A percentile compares a stretch with the other conserved stretches of the same genome.
Evolutionary conservation across 177 flowering plant genomes (phyloP).

Genomic region (Vitis hybrid): DNA sequence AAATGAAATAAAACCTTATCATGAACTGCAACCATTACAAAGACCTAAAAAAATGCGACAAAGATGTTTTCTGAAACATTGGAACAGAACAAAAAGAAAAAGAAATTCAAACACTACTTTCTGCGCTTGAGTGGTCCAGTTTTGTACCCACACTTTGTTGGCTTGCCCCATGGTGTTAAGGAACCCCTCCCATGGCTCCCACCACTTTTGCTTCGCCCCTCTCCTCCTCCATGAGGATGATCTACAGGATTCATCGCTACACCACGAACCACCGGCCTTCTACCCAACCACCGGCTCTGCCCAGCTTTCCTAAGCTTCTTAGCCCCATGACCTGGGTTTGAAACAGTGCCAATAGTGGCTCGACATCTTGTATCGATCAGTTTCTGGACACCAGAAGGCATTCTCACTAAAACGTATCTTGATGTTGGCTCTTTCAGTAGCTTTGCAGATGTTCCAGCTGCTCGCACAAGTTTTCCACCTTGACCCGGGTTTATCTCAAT

Average conservation of each 20-base stretch:
- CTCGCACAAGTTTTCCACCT: constrained; percentile 50
- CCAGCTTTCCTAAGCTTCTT: constrained; percentile 52
- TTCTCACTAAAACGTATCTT: constrained; percentile 23
- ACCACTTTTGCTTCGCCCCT: constrained; percentile 50
- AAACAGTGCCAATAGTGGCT: constrained; percentile 44
- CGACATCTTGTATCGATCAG: constrained; percentile 35
- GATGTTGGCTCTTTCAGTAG: constrained; percentile 46
- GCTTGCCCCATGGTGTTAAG: constrained; percentile 53
- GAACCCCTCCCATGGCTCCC: constrained; percentile 41
- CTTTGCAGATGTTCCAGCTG: constrained; percentile 50
- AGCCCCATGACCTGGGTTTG: constrained; percentile 35
- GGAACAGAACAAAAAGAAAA: too few species aligned
- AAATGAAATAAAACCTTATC: too few species aligned
- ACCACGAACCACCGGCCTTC: constrained; percentile 50
- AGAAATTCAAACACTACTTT: constrained; percentile 10
- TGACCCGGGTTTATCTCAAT: constrained; percentile 54
- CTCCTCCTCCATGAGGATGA: constrained; percentile 70
- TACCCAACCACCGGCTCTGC: constrained; percentile 48
- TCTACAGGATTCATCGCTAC: constrained; percentile 60
- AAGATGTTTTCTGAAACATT: too few species aligned
- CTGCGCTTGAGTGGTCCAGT: constrained; percentile 32
- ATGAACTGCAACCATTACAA: background rate
- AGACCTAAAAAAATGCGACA: background rate
- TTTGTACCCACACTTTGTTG: constrained; percentile 46
- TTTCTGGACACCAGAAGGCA: constrained; percentile 44